Evolutionary conservation across 371 early-diverging fungal species (phyloP).

Genomic region (Mucor sp.): DNA sequence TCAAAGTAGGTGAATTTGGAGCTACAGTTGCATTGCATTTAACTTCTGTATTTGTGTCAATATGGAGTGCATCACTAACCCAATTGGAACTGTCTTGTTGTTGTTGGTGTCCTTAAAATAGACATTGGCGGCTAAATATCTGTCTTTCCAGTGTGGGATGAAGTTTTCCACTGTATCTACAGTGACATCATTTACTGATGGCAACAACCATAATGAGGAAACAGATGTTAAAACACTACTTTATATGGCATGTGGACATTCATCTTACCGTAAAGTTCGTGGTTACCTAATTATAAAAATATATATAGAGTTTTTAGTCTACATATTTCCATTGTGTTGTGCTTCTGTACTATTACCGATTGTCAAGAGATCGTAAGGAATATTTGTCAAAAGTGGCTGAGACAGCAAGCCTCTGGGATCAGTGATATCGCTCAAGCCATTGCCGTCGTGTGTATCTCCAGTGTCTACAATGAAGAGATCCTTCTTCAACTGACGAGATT

Average conservation of each 20-base stretch:
- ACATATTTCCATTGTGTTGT: not conserved
- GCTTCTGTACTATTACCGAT: conserved; percentile 28
- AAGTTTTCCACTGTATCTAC: conserved; percentile 36
- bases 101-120: conserved; percentile 45
- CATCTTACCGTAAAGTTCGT: conserved; percentile 55
- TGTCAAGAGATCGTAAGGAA: conserved; percentile 51
- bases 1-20: conserved; percentile 53
- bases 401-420: conserved; percentile 40
- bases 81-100: conserved; percentile 54
- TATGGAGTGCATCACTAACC: conserved; percentile 12
- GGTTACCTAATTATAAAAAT: conserved; percentile 45
- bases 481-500: conserved; percentile 43
- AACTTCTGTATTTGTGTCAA: not conserved
- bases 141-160: conserved; percentile 56
- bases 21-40: conserved; percentile 13
- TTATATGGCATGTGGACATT: not conserved
- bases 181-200: conserved; percentile 38
- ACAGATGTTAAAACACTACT: not conserved
- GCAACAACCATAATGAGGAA: not conserved
- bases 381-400: conserved; percentile 48
- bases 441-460: conserved; percentile 57
- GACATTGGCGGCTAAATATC: conserved; percentile 59
- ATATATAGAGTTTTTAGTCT: not conserved
- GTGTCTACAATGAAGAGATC: conserved; percentile 63
- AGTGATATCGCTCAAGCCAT: conserved; percentile 56